phyloP scores from a whole-genome alignment of 2,329 filamentous ascomycete species.

The Blumeria graminis region DNA sequence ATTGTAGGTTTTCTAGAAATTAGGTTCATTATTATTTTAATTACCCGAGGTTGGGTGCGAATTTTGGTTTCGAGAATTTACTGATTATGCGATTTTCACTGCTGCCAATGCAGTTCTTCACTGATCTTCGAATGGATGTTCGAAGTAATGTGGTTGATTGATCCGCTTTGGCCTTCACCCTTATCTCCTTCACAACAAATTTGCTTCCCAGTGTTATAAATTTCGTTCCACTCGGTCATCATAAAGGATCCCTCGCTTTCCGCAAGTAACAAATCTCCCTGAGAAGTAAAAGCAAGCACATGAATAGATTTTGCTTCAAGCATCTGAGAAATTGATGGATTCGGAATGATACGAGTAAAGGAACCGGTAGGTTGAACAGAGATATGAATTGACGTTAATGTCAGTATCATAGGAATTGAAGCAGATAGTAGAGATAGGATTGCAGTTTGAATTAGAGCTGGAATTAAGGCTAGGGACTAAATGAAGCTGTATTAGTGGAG shows the following conservation, averaged over 20 bases:
- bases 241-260: conserved; percentile 67
- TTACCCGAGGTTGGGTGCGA: not conserved
- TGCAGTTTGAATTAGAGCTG: conserved; percentile 58
- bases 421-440: conserved; percentile 60
- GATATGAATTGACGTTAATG: conserved; percentile 39
- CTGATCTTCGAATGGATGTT: conserved; percentile 31
- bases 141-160: conserved; percentile 34
- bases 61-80: not conserved
- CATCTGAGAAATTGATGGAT: conserved; percentile 39
- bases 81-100: conserved; percentile 6
- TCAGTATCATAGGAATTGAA: conserved; percentile 54
- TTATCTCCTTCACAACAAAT: conserved; percentile 32
- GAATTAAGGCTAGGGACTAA: conserved; percentile 57
- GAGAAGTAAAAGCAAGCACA: conserved; percentile 59
- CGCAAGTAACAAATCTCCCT: conserved; percentile 46
- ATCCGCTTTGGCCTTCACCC: conserved; percentile 21
- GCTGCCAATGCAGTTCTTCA: conserved; percentile 31
- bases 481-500: not conserved
- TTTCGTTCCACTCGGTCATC: conserved; percentile 48
- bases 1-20: too few species aligned
- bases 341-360: conserved; percentile 22
- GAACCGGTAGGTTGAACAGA: conserved; percentile 24
- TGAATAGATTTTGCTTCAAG: conserved; percentile 47
- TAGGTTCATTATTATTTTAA: too few species aligned
- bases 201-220: conserved; percentile 37